These are phyloP conservation scores for Nannizziopsis barbatae DNA, from an alignment of 2,329 filamentous ascomycete species.

Conservation along the genomic window DNA sequence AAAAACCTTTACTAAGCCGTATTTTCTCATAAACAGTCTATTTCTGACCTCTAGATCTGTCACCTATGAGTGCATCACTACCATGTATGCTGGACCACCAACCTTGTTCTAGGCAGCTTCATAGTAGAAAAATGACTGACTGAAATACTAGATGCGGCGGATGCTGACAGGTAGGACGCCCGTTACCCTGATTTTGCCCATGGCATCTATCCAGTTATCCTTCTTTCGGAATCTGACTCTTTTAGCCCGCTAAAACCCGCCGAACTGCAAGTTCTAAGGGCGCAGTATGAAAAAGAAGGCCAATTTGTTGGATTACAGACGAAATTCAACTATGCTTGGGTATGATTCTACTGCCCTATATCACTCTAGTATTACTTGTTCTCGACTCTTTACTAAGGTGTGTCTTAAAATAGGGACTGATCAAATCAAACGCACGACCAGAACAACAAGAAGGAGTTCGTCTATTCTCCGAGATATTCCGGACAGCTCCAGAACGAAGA, in stretches of 20 bases:
- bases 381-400: not conserved
- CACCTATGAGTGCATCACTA: slow-evolving; percentile 37
- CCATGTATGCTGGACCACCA: slow-evolving; percentile 35
- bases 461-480: slow-evolving; percentile 92
- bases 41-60: not conserved
- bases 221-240: not conserved
- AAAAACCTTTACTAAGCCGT: not conserved
- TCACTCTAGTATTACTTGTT: no score
- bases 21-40: not conserved
- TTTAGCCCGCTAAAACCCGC: slow-evolving; percentile 73
- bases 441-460: slow-evolving; percentile 94
- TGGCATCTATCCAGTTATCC: not conserved
- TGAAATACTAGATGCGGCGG: slow-evolving; percentile 66
- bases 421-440: slow-evolving; percentile 72
- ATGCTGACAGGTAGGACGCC: slow-evolving; percentile 71
- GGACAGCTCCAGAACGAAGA: slow-evolving; percentile 78
- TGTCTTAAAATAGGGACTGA: slow-evolving; percentile 60
- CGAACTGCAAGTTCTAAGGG: slow-evolving; percentile 81
- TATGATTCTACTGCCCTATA: slow-evolving; percentile 42
- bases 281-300: slow-evolving; percentile 95
- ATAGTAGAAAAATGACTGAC: slow-evolving; percentile 9
- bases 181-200: not conserved
- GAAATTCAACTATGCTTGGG: slow-evolving; percentile 99
- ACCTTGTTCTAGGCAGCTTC: not conserved
- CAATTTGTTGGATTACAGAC: slow-evolving; percentile 95